These are phyloP conservation scores for Triticum turgidum DNA, from an alignment of 176 grass and related monocot species.

Conservation along the genomic window DNA sequence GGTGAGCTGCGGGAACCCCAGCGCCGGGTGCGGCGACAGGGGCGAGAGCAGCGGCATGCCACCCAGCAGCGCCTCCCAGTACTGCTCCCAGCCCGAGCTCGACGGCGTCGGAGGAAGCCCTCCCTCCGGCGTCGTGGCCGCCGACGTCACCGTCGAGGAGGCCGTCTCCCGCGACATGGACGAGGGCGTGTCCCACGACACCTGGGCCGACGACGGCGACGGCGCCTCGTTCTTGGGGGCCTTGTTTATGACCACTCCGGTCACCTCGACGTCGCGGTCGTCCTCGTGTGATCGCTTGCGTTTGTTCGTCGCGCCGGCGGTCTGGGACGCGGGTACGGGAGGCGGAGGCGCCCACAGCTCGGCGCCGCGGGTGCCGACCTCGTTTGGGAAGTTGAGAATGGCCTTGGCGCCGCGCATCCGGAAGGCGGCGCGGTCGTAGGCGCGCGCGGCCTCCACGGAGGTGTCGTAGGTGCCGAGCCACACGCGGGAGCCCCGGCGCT, in stretches of 20 bases:
- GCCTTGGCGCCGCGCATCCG: constrained; percentile 69
- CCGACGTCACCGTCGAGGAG: constrained; percentile 31
- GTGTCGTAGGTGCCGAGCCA: constrained; percentile 88
- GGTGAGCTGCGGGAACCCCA: constrained; percentile 44
- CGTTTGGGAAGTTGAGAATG: constrained; percentile 89
- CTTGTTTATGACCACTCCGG: constrained; percentile 34
- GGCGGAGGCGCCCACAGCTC: constrained; percentile 10
- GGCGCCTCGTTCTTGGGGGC: constrained; percentile 6
- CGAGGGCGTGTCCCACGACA: background rate
- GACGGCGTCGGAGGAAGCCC: constrained; percentile 30
- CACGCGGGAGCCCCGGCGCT: constrained; percentile 63
- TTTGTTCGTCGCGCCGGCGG: background rate
- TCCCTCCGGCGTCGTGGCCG: background rate
- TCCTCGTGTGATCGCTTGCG: constrained; percentile 22
- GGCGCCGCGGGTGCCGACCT: constrained; percentile 44
- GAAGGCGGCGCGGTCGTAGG: constrained; percentile 76
- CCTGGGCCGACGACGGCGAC: background rate
- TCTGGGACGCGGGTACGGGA: background rate
- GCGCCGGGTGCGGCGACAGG: constrained; percentile 34
- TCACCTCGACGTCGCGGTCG: constrained; percentile 29
- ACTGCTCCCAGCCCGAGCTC: constrained; percentile 33
- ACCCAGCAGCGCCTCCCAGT: constrained; percentile 45
- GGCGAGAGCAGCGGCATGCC: constrained; percentile 47
- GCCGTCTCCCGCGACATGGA: constrained; percentile 15
- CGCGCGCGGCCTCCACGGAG: constrained; percentile 57